Evolutionary conservation across 106 monocot genomes (phyloP).

Genomic region (Dendrobium huoshanense): DNA sequence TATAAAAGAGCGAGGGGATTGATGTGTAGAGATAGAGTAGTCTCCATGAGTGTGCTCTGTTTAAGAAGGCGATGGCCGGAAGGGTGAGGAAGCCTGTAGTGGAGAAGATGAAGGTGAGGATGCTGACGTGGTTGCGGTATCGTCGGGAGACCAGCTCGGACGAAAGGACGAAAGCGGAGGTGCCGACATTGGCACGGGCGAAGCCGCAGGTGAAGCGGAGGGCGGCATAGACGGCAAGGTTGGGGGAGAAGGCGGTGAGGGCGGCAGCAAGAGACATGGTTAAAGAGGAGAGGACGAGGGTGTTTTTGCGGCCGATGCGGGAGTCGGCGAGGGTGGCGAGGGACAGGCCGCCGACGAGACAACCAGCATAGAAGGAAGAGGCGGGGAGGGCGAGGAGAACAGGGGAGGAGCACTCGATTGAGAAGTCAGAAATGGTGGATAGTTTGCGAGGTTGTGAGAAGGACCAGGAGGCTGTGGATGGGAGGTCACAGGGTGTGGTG

Average conservation of each 20-base stretch:
- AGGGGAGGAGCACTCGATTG: constrained; percentile 14
- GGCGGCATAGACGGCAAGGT: constrained; percentile 15
- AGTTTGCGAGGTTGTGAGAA: neutral
- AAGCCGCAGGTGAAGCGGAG: neutral
- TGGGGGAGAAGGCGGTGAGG: constrained; percentile 16
- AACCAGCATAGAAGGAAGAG: constrained; percentile 23
- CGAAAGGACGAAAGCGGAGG: neutral
- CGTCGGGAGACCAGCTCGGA: neutral
- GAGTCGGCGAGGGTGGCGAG: constrained; percentile 26
- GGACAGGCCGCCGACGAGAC: constrained; percentile 18
- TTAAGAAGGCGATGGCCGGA: neutral
- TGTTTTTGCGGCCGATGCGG: constrained; percentile 24
- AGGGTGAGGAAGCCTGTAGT: neutral
- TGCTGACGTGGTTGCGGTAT: neutral
- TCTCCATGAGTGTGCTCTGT: neutral
- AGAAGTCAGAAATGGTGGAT: constrained; percentile 23
- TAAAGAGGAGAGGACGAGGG: constrained; percentile 27
- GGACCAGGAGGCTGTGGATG: constrained; percentile 14
- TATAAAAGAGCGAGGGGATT: neutral
- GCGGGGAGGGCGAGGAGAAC: constrained; percentile 13
- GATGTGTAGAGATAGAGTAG: neutral
- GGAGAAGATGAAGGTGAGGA: neutral
- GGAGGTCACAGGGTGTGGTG: neutral
- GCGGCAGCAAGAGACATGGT: constrained; percentile 8
- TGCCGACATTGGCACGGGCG: neutral